Conservation (phyloP, 441 rosid species). For the Sinapis alba region DNA sequence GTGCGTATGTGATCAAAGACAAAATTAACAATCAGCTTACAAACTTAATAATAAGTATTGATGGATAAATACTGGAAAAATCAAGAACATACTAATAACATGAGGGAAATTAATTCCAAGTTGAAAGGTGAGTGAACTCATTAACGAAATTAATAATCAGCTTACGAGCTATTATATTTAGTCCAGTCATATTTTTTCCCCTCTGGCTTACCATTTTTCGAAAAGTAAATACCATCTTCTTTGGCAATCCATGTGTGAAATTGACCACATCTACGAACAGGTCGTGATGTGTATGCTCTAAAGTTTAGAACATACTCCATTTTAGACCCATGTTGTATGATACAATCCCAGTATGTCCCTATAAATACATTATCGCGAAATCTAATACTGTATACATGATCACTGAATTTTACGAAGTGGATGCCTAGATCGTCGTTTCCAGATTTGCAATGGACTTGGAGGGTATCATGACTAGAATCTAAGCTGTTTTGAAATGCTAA, state of each 20-base stretch:
- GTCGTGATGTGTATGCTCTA: not conserved
- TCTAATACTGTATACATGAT: not conserved
- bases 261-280: not conserved
- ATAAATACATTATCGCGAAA: not conserved
- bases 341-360: not conserved
- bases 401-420: not conserved
- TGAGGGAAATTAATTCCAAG: too few relatives aligned
- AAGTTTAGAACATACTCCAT: not conserved
- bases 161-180: not conserved
- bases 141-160: too few relatives aligned
- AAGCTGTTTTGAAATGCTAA: not conserved
- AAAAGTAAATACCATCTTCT: conserved; percentile 8
- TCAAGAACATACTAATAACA: not conserved
- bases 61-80: not conserved
- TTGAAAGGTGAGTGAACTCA: too few relatives aligned
- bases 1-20: not conserved
- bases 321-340: not conserved
- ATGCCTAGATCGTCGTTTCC: not conserved
- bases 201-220: not conserved
- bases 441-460: conserved; percentile 2
- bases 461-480: not conserved
- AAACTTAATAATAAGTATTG: not conserved
- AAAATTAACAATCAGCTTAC: not conserved
- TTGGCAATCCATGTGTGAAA: conserved; percentile 1
- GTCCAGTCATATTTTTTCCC: not conserved